These are phyloP conservation scores for Kodamaea leandrae DNA, from an alignment of 805 yeast species.

Conservation along the genomic window DNA sequence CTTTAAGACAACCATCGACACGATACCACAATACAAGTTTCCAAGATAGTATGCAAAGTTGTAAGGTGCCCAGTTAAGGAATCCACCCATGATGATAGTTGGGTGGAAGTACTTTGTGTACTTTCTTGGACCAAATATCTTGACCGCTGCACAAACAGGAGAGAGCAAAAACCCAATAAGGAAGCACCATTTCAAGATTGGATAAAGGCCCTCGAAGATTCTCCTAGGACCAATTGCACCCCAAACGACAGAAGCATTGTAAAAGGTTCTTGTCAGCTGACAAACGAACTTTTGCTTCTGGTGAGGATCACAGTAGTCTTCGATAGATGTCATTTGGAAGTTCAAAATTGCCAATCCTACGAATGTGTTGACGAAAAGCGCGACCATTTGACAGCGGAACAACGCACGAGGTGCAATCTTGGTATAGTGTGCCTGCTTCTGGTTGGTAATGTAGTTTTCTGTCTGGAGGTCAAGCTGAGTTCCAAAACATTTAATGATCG, in stretches of 20 bases:
- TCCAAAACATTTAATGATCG: constrained; percentile 58
- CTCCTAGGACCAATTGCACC: constrained; percentile 47
- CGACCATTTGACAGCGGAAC: constrained; percentile 39
- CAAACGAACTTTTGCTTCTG: constrained; percentile 29
- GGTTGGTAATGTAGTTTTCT: constrained; percentile 50
- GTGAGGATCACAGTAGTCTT: constrained; percentile 20
- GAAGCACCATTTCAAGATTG: constrained; percentile 33
- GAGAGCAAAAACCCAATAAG: constrained; percentile 32
- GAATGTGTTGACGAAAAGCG: constrained; percentile 21
- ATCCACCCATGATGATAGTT: constrained; percentile 31
- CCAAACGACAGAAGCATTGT: constrained; percentile 60
- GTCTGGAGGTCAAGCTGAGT: constrained; percentile 59
- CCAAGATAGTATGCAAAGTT: constrained; percentile 31
- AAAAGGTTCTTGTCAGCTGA: constrained; percentile 35
- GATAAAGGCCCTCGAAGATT: constrained; percentile 33
- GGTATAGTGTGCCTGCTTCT: constrained; percentile 64
- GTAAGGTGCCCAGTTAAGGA: constrained; percentile 32
- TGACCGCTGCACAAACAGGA: constrained; percentile 19
- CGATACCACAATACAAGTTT: constrained; percentile 25
- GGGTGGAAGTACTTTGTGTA: constrained; percentile 32
- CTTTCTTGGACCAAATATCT: constrained; percentile 17
- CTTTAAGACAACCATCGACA: constrained; percentile 30
- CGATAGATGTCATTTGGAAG: constrained; percentile 17
- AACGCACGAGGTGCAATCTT: constrained; percentile 62
- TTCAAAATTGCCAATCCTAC: constrained; percentile 22